Conservation (phyloP, 495 filamentous ascomycete species). For the Aeminium ludgeri region DNA sequence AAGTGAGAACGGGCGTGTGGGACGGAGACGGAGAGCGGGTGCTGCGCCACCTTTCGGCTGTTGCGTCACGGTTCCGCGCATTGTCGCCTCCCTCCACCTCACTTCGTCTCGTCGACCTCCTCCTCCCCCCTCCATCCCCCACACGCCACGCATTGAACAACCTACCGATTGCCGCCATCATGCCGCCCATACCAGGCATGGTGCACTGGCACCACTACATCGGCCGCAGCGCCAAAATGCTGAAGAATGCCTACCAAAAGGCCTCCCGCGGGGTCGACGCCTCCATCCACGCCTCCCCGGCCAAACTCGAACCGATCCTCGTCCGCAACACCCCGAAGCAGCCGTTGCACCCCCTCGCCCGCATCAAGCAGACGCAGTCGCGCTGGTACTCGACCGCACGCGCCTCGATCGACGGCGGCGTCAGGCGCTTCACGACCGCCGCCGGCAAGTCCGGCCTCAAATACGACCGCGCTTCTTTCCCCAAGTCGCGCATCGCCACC, state of each 20-base stretch:
- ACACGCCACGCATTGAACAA: too few relatives aligned
- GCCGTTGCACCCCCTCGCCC: slow-evolving; percentile 53
- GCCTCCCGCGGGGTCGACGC: slow-evolving; percentile 18
- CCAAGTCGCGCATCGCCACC: slow-evolving; percentile 46
- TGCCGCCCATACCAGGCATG: slow-evolving; percentile 15
- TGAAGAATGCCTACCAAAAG: slow-evolving; percentile 15
- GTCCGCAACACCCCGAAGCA: slow-evolving; percentile 41
- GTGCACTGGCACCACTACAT: slow-evolving; percentile 14
- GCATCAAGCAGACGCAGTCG: slow-evolving; percentile 47
- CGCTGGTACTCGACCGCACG: slow-evolving; percentile 59
- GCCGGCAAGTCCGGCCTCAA: slow-evolving; percentile 32
- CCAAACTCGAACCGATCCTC: slow-evolving; percentile 36
- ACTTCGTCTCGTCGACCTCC: too few relatives aligned
- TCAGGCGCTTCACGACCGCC: slow-evolving; percentile 45
- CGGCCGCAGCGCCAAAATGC: slow-evolving; percentile 6
- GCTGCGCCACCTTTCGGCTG: too few relatives aligned
- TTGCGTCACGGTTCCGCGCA: too few relatives aligned
- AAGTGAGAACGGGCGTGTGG: too few relatives aligned
- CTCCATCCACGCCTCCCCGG: slow-evolving; percentile 33
- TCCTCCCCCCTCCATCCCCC: too few relatives aligned
- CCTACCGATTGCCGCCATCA: slow-evolving; percentile 1
- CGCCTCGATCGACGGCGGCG: slow-evolving; percentile 23
- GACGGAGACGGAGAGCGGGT: too few relatives aligned
- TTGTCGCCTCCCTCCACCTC: too few relatives aligned
- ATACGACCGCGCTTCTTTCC: slow-evolving; percentile 46